phyloP scores from a whole-genome alignment of 2,329 filamentous ascomycete species.

The Paecilomyces dactylethromorphus region DNA sequence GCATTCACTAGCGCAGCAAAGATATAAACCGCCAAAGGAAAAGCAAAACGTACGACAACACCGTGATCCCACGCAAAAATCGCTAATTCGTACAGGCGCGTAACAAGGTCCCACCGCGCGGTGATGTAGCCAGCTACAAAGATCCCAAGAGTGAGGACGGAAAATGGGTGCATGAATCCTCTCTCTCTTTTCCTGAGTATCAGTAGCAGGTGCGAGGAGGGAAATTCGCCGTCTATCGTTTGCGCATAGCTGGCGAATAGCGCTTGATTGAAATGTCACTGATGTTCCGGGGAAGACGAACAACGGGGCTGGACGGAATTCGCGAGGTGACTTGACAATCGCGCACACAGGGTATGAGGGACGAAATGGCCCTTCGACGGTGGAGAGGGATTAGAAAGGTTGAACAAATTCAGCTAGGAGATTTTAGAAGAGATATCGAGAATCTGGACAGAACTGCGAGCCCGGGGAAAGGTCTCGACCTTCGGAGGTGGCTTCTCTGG shows the following conservation, averaged over 20 bases:
- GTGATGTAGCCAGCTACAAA: constrained; percentile 99
- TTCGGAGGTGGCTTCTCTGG: neutral
- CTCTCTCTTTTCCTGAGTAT: neutral
- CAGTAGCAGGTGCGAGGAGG: neutral
- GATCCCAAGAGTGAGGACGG: constrained; percentile 88
- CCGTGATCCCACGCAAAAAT: constrained; percentile 99
- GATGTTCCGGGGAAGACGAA: neutral
- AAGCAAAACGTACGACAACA: constrained; percentile 65
- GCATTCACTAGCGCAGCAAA: neutral
- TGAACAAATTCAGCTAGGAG: neutral
- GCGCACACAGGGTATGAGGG: neutral
- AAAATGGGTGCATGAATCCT: constrained; percentile 88
- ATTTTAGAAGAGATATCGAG: neutral
- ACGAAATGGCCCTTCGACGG: neutral
- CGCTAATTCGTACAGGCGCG: constrained; percentile 90
- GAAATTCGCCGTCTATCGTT: constrained; percentile 1
- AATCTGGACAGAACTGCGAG: neutral
- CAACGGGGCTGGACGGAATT: neutral
- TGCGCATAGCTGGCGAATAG: constrained; percentile 23
- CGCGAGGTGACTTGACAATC: neutral
- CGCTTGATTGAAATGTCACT: neutral
- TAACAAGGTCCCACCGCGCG: constrained; percentile 97
- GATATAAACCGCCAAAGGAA: constrained; percentile 3
- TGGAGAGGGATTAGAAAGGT: neutral
- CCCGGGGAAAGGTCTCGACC: neutral